Conservation (phyloP, 2,329 filamentous ascomycete species). For the Fusarium pseudocircinatum region DNA sequence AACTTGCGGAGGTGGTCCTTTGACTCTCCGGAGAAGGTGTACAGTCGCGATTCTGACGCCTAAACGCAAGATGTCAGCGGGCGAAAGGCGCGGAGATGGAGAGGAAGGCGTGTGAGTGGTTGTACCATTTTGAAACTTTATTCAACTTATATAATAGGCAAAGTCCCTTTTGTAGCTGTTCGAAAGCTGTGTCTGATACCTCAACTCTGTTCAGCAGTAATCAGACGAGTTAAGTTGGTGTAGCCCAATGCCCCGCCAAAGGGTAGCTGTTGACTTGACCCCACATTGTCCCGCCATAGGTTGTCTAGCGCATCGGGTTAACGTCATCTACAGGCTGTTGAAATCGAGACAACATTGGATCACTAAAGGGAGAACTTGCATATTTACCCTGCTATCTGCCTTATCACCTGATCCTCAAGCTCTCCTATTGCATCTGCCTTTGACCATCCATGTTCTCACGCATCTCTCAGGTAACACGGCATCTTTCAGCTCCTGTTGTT, state of each 20-base stretch:
- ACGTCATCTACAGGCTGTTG: slow-evolving; percentile 27
- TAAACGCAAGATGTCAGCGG: slow-evolving; percentile 34
- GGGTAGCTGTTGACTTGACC: slow-evolving; percentile 1
- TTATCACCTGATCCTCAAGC: background rate
- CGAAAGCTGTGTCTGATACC: slow-evolving; percentile 1
- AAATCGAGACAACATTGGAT: slow-evolving; percentile 16
- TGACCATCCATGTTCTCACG: slow-evolving; percentile 74
- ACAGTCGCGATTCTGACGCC: slow-evolving; percentile 85
- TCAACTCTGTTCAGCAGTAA: slow-evolving; percentile 17
- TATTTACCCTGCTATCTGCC: background rate
- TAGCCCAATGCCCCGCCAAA: slow-evolving; percentile 30
- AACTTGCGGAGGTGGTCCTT: slow-evolving; percentile 94
- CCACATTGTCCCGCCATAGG: slow-evolving; percentile 25
- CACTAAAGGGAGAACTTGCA: slow-evolving; percentile 11
- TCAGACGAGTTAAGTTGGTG: slow-evolving; percentile 21
- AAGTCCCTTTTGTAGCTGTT: background rate
- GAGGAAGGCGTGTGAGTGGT: background rate
- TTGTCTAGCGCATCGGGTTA: slow-evolving; percentile 15
- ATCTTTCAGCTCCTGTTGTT: slow-evolving; percentile 59
- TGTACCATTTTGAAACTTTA: slow-evolving; percentile 30
- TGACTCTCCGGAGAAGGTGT: slow-evolving; percentile 91
- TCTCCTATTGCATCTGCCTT: slow-evolving; percentile 9
- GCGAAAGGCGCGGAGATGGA: background rate
- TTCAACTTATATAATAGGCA: background rate
- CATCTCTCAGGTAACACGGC: slow-evolving; percentile 76